Evolutionary conservation across 1,139 yeast genomes (phyloP), one percentile per base, ranked within the genome.

Genomic region (Diutina catenulata): DNA sequence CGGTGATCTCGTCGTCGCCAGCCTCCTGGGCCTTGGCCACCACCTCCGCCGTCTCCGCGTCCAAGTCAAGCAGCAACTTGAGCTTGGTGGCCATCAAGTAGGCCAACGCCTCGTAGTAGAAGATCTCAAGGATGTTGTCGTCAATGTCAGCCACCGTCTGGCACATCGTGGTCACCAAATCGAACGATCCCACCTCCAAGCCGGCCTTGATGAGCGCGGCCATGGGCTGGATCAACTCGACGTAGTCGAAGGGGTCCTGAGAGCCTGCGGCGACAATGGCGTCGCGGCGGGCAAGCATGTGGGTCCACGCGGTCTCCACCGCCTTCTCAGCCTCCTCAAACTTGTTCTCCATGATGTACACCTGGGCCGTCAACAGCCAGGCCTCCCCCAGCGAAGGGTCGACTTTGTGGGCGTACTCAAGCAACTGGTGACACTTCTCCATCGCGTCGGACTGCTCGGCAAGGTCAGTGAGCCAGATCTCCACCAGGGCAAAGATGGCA

Each of bases 381-480:
- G 87, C 74, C 56, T 88, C 97, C 0, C 95, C 82, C 41, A 80
- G 76, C 5, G 60, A 56, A 4, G 52, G 39, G 45, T 83, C 88
- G 28, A 82, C 59, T 40, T 70, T 58, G 49, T 86, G 57, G 1
- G 94, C 79, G 48, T 72, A 74, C 4, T 71, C 59, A 38, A 88
- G 80, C 47, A 84, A 65, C 40, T 69, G 69, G 48, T 87, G 83
- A 59, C 98, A 93, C 54, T 75, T 71, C 4, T 56, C 35, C 56
- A 91, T 98, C 2, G 98, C 97, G 48, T 80, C 79, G 5, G 76
- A 76, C 48, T 84, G 94, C 95, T 88, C 87, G 55, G 97, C 88
- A 46, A 91, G 66, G 62, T 91, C 99, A 1, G 99, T 93, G 98
- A 91, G 91, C 96, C 97, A 91, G 43, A 93, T 84, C 58, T 91